A percentile compares a stretch with the other conserved stretches of the same genome.
Conservation (phyloP, 345 rosid genomes). For the Nephelium lappaceum region DNA sequence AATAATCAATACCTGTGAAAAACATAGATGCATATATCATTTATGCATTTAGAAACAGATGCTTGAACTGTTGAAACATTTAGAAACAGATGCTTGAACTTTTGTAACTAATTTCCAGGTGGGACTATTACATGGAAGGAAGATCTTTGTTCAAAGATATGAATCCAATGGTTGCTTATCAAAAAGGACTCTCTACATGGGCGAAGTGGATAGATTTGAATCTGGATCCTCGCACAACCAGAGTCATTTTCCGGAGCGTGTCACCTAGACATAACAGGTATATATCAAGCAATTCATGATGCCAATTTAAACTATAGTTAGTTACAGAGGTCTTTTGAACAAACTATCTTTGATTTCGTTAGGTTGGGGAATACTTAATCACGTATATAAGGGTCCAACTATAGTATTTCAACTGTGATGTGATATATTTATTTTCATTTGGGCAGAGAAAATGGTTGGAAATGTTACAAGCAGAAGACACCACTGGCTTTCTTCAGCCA, state of each 20-base stretch:
- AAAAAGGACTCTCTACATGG: constrained; percentile 73
- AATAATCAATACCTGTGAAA: no score
- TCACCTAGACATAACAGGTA: constrained; percentile 76
- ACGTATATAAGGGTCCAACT: background rate
- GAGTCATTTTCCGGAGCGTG: constrained; percentile 71
- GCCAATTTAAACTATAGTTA: background rate
- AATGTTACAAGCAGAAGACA: constrained; percentile 77
- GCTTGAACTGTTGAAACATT: no score
- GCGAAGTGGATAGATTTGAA: constrained; percentile 71
- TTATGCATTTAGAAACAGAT: no score
- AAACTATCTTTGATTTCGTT: background rate
- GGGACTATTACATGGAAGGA: constrained; percentile 78
- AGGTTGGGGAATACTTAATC: background rate
- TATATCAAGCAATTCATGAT: background rate
- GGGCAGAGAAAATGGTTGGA: constrained; percentile 81
- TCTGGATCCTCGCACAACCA: constrained; percentile 53
- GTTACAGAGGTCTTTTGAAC: no score
- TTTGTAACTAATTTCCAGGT: constrained; percentile 36
- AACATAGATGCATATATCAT: no score
- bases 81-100: no score
- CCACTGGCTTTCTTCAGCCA: constrained; percentile 64
- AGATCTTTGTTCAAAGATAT: constrained; percentile 39
- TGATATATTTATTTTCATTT: background rate
- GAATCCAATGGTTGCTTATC: constrained; percentile 75
- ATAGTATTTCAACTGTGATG: background rate